These are phyloP conservation scores for Salix purpurea DNA, from an alignment of 345 rosid genomes.

Conservation along the genomic window DNA sequence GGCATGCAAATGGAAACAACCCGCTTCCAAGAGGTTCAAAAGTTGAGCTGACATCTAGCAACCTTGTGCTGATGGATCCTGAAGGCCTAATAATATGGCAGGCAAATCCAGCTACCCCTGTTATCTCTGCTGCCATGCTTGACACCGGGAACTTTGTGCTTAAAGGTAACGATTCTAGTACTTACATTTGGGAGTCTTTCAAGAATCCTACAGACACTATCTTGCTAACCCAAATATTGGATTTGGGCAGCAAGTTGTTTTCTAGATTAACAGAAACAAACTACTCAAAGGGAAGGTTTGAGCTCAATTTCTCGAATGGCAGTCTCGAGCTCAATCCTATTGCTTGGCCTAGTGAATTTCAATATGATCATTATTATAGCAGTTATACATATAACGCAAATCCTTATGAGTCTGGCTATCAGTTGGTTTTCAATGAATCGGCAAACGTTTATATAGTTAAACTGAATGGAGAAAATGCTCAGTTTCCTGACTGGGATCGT, in stretches of 20 bases:
- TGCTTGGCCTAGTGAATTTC: constrained; percentile 5
- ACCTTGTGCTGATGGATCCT: constrained; percentile 19
- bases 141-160: constrained; percentile 41
- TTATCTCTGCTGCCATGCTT: constrained; percentile 20
- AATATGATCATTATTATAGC: constrained; percentile 15
- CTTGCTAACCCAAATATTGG: constrained; percentile 33
- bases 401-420: not conserved
- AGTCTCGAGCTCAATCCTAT: constrained; percentile 12
- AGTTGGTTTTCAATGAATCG: constrained; percentile 14
- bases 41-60: constrained; percentile 15
- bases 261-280: constrained; percentile 16
- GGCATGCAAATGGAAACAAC: constrained; percentile 23
- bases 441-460: not conserved
- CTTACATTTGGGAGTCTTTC: constrained; percentile 39
- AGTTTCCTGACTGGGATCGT: not conserved
- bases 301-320: constrained; percentile 16
- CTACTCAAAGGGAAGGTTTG: constrained; percentile 20
- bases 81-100: constrained; percentile 2
- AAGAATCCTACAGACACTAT: constrained; percentile 36
- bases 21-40: constrained; percentile 24
- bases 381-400: constrained; percentile 3
- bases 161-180: not conserved
- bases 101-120: not conserved
- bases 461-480: constrained; percentile 7
- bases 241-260: constrained; percentile 6